A percentile compares a stretch with the other conserved stretches of the same genome.
Conservation (phyloP, 768 basidiomycete genomes). For the Trametes villosa region DNA sequence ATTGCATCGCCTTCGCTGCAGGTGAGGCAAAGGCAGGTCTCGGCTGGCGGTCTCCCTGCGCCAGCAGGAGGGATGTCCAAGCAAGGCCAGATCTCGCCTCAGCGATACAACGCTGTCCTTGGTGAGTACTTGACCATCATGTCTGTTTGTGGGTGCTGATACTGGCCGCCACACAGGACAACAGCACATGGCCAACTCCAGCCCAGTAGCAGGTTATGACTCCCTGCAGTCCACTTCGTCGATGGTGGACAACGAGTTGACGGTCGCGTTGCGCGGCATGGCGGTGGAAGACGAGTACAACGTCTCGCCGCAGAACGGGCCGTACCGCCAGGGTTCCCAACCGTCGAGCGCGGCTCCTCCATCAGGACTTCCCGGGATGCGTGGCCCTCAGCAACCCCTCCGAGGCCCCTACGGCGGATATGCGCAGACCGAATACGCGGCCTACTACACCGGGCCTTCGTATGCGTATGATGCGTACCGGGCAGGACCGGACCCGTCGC, state of each 20-base stretch:
- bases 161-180: conserved; percentile 23
- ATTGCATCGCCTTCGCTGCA: conserved; percentile 3
- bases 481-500: conserved; percentile 49
- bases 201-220: conserved; percentile 39
- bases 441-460: conserved; percentile 58
- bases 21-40: conserved; percentile 23
- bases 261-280: conserved; percentile 64
- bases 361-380: conserved; percentile 42
- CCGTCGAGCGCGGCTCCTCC: conserved; percentile 36
- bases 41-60: conserved; percentile 14
- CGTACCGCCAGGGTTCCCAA: conserved; percentile 42
- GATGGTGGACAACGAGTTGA: conserved; percentile 56
- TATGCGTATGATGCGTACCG: conserved; percentile 56
- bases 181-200: conserved; percentile 23
- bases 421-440: conserved; percentile 59
- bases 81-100: conserved; percentile 56
- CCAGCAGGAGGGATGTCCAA: conserved; percentile 40
- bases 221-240: conserved; percentile 41
- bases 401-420: conserved; percentile 54
- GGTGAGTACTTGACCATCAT: conserved; percentile 40
- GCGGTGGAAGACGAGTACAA: conserved; percentile 57
- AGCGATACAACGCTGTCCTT: conserved; percentile 52
- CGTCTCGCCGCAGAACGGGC: conserved; percentile 33
- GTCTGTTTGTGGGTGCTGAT: conserved; percentile 18
- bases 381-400: conserved; percentile 48